Conservation (phyloP, 257 asterid species). For the Fraxinus excelsior region DNA sequence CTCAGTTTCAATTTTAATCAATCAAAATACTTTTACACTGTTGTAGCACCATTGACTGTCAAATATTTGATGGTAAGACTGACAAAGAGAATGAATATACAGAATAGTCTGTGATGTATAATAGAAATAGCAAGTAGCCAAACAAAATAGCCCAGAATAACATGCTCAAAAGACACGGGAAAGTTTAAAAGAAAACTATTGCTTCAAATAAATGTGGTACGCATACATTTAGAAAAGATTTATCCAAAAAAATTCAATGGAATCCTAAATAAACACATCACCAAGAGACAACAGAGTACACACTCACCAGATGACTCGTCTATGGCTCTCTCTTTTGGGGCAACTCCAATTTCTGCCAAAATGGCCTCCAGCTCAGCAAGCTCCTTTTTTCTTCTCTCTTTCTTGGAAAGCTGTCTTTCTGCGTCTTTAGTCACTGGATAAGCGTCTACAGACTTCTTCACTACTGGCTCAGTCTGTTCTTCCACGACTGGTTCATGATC, state of each 20-base stretch:
- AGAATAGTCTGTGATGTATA: not conserved
- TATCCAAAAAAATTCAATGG: conserved; percentile 4
- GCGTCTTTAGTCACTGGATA: conserved; percentile 68
- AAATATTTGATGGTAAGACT: not conserved
- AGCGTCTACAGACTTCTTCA: conserved; percentile 47
- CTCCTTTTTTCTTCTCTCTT: conserved; percentile 92
- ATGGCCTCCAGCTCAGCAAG: conserved; percentile 93
- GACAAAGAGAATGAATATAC: not conserved
- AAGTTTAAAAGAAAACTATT: not conserved
- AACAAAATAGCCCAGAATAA: no score
- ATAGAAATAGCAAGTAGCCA: no score
- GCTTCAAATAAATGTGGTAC: not conserved
- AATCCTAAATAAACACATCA: not conserved
- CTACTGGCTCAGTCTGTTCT: conserved; percentile 45
- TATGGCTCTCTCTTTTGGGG: conserved; percentile 53
- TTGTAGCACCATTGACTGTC: no score
- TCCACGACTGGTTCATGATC: conserved; percentile 66
- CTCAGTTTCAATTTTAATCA: not conserved
- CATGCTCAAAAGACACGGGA: not conserved
- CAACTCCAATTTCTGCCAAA: conserved; percentile 80
- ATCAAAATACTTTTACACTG: not conserved
- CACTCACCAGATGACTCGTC: conserved; percentile 61
- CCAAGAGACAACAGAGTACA: conserved; percentile 2
- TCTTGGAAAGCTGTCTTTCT: conserved; percentile 91
- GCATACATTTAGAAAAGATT: not conserved